Conservation (phyloP, 2,329 filamentous ascomycete genomes). For the Triangularia verruculosa region DNA sequence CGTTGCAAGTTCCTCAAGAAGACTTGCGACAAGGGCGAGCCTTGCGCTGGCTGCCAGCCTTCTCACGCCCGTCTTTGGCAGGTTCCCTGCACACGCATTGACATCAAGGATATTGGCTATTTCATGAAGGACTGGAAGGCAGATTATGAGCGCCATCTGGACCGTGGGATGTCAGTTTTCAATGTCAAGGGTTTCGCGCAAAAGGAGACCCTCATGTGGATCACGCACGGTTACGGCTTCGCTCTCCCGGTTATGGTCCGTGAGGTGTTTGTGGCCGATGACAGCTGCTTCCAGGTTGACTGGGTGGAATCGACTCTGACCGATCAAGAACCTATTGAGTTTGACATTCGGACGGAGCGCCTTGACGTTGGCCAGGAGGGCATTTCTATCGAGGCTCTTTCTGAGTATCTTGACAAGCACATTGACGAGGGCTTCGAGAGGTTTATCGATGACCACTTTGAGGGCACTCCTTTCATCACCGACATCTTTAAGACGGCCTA, state of each 20-base stretch:
- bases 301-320: slow-evolving; percentile 79
- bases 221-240: slow-evolving; percentile 94
- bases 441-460: slow-evolving; percentile 94
- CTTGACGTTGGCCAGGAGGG: slow-evolving; percentile 88
- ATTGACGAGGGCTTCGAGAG: slow-evolving; percentile 88
- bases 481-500: slow-evolving; percentile 96
- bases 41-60: slow-evolving; percentile 90
- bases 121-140: slow-evolving; percentile 99
- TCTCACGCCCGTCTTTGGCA: slow-evolving; percentile 96
- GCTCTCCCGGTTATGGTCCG: slow-evolving; percentile 89
- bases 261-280: slow-evolving; percentile 87
- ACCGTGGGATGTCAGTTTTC: slow-evolving; percentile 81
- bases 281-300: slow-evolving; percentile 88
- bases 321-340: slow-evolving; percentile 70
- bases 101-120: slow-evolving; percentile 97
- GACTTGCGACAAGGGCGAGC: slow-evolving; percentile 96
- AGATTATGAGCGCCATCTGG: slow-evolving; percentile 89
- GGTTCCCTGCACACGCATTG: slow-evolving; percentile 94
- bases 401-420: slow-evolving; percentile 92
- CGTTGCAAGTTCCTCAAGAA: slow-evolving; percentile 99
- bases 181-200: slow-evolving; percentile 84
- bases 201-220: slow-evolving; percentile 74
- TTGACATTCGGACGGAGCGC: slow-evolving; percentile 82
- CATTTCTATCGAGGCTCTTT: slow-evolving; percentile 74
- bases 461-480: slow-evolving; percentile 90